A percentile compares a stretch with the other conserved stretches of the same genome.
Conservation (phyloP, 495 filamentous ascomycete species). For the Aspergillus avenaceus region DNA sequence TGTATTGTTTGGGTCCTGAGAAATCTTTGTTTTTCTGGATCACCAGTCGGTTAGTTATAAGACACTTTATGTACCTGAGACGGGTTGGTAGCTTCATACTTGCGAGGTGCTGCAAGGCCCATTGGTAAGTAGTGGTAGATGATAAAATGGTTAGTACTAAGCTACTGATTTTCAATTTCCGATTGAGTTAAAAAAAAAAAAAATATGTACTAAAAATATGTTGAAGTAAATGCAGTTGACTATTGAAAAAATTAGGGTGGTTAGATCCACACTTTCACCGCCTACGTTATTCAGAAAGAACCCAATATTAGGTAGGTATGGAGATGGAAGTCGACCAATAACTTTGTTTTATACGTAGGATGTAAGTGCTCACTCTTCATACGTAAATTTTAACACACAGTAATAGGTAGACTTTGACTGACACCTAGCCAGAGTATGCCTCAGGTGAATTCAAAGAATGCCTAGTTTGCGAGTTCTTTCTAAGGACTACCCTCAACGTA, state of each 20-base stretch:
- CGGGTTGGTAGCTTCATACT: constrained; percentile 42
- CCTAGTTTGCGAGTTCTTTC: constrained; percentile 37
- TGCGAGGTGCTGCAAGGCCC: constrained; percentile 71
- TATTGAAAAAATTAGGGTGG: no score
- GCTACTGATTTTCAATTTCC: background rate
- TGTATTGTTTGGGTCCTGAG: constrained; percentile 89
- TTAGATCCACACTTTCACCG: no score
- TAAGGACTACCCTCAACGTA: constrained; percentile 72
- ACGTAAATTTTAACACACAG: no score
- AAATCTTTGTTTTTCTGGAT: constrained; percentile 72
- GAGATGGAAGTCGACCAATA: no score
- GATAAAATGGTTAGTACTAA: background rate
- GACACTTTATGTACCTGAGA: constrained; percentile 4
- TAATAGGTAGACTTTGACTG: background rate
- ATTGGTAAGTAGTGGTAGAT: constrained; percentile 33
- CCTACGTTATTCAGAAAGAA: no score
- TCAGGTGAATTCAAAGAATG: constrained; percentile 21
- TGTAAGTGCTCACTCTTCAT: background rate
- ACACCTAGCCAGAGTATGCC: background rate
- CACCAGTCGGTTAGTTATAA: background rate
- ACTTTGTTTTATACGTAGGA: no score
- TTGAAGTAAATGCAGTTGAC: no score
- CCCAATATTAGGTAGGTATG: no score
- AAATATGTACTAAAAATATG: no score
- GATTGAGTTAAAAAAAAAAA: background rate